phyloP scores from a whole-genome alignment of 2,329 filamentous ascomycete species.

The Zymoseptoria brevis region DNA sequence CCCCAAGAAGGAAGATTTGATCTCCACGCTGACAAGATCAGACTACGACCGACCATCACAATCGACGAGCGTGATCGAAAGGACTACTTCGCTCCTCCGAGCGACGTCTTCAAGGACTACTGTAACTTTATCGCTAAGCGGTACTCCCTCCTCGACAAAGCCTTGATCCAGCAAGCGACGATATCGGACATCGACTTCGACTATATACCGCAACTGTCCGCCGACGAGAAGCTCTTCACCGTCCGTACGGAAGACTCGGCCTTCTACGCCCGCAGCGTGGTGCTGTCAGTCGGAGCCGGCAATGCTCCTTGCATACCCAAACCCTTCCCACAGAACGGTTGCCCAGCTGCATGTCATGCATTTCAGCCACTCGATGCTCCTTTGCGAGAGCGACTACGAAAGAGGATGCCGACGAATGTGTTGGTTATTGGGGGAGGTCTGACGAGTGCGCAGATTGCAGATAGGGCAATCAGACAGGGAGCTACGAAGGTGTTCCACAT shows the following conservation, averaged over 20 bases:
- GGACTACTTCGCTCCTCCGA: conserved; percentile 39
- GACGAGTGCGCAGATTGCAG: conserved; percentile 65
- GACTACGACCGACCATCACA: conserved; percentile 25
- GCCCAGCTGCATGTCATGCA: conserved; percentile 55
- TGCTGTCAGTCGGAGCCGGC: conserved; percentile 64
- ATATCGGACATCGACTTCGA: conserved; percentile 56
- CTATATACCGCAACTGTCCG: conserved; percentile 36
- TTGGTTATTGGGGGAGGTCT: conserved; percentile 68
- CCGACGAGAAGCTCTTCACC: conserved; percentile 53
- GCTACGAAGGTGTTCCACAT: conserved; percentile 61
- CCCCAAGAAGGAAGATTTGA: background rate
- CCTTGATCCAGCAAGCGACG: conserved; percentile 52
- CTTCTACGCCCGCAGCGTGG: conserved; percentile 52
- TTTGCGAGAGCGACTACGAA: conserved; percentile 47
- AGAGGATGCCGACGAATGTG: conserved; percentile 49
- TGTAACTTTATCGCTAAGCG: conserved; percentile 34
- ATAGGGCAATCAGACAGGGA: conserved; percentile 56
- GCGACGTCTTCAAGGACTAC: conserved; percentile 35
- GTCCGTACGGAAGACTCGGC: conserved; percentile 51
- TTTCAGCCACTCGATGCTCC: conserved; percentile 43
- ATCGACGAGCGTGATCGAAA: conserved; percentile 42
- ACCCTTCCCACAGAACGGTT: conserved; percentile 28
- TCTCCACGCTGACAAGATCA: background rate
- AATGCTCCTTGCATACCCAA: conserved; percentile 47
- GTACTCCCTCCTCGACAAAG: conserved; percentile 41